These are phyloP conservation scores for Alloteropsis angusta DNA, from an alignment of 202 grass and related monocot species.

Conservation along the genomic window DNA sequence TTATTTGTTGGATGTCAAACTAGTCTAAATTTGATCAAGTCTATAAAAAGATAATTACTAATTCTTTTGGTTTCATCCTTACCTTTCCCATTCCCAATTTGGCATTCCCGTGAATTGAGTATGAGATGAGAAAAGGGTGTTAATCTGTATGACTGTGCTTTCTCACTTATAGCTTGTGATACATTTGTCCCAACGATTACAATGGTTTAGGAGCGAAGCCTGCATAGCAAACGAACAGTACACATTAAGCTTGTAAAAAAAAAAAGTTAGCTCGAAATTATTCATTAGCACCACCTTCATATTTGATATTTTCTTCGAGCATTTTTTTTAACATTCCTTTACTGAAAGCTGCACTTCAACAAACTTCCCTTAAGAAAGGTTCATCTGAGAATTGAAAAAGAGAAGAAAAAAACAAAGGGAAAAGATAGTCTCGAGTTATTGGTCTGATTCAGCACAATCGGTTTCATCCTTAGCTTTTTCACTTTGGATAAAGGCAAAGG, in stretches of 20 bases:
- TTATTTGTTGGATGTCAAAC: too few species aligned
- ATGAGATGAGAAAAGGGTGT: neutral
- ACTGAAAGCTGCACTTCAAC: neutral
- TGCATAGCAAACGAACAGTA: neutral
- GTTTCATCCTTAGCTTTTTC: slow-evolving; percentile 28
- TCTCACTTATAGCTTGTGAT: neutral
- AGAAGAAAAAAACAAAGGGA: neutral
- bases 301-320: neutral
- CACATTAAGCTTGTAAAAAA: neutral
- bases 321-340: neutral
- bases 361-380: neutral
- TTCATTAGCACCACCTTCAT: neutral
- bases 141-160: neutral
- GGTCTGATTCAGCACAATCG: slow-evolving; percentile 17
- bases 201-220: too few species aligned
- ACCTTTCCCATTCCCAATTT: neutral
- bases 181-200: neutral
- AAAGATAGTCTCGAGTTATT: slow-evolving; percentile 6
- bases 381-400: neutral
- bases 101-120: neutral
- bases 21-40: too few species aligned
- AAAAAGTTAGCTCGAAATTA: neutral
- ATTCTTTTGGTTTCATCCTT: neutral
- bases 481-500: slow-evolving; percentile 31
- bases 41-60: too few species aligned